These are phyloP conservation scores for Blastobotrys americana DNA, from an alignment of 805 yeast genomes.

Conservation along the genomic window DNA sequence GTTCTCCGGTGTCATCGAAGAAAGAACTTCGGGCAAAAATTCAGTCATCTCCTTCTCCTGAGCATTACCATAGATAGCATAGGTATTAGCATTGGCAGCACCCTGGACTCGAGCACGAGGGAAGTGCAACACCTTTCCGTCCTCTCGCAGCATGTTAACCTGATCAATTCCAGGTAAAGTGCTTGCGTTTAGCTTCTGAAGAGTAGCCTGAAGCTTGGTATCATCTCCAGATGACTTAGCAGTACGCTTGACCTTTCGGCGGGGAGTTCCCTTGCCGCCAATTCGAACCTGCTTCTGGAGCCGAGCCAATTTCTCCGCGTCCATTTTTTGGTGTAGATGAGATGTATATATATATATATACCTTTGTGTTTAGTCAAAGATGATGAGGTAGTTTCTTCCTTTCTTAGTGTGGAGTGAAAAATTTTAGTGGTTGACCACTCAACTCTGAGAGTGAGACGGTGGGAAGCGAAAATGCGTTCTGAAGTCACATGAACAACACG, in stretches of 20 bases:
- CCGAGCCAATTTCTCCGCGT: conserved; percentile 91
- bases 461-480: no score
- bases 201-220: conserved; percentile 79
- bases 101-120: conserved; percentile 94
- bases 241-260: conserved; percentile 85
- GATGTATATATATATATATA: background rate
- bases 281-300: conserved; percentile 74
- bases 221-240: conserved; percentile 53
- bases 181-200: conserved; percentile 84
- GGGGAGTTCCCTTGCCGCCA: conserved; percentile 64
- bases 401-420: background rate
- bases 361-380: no score
- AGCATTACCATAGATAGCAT: conserved; percentile 90
- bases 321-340: conserved; percentile 37
- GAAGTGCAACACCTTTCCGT: conserved; percentile 93
- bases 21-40: conserved; percentile 87
- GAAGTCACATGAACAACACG: no score
- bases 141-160: conserved; percentile 96
- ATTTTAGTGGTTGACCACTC: background rate
- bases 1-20: conserved; percentile 95
- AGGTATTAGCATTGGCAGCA: conserved; percentile 83
- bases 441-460: no score
- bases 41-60: conserved; percentile 89
- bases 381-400: background rate
- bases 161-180: conserved; percentile 87